Evolutionary conservation across 2,329 filamentous ascomycete genomes (phyloP), one percentile per base, ranked within the genome.

Genomic region (Orbilia ellipsospora): DNA sequence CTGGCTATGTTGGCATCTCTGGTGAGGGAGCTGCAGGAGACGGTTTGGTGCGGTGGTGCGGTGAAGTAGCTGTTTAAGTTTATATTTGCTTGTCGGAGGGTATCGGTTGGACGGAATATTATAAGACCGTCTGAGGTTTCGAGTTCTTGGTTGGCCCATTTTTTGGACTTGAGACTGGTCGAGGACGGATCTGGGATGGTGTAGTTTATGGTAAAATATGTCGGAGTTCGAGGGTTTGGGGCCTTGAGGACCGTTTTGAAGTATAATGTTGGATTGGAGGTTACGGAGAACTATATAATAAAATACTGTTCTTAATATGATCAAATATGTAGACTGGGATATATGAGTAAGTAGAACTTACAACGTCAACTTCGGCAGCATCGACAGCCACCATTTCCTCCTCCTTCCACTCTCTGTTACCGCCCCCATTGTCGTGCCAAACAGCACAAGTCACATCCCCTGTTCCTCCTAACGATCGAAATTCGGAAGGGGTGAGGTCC

Each of bases 201-300:
- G 28, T 75, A 75, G 52, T 75, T 75, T 61, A 75, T 44, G 12
- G 72, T 75, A 44, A 75, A 75, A 5, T 64, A 57, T 59, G 69
- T 26, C 1, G 72, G 64, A n/a, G 31, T 18, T 13, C 54, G 31
- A 15, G 64, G 23, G 31, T 48, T 10, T 1, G 72, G 59, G 23
- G 59, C 52, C 31, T 26, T 16, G 10, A 75, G 28, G 4, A 31
- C 65, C 13, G 55, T 23, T 54, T 75, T 75, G 64, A 75, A 75
- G 28, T 60, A 56, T 8, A 74, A 23, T 10, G 64, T 69, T 42
- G 36, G 18, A 20, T 63, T 20, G 4, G 31, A 50, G 2, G 42
- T 26, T 64, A 50, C 31, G 18, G 64, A 64, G 48, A 65, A 60
- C 72, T 75, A 65, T n/a, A 18, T 16, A 26, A 18, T 36, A 26